Percentiles rank a stretch among this genome's conserved stretches.
These are phyloP conservation scores for Mycena alexandri DNA, from an alignment of 768 basidiomycete genomes.

Conservation along the genomic window DNA sequence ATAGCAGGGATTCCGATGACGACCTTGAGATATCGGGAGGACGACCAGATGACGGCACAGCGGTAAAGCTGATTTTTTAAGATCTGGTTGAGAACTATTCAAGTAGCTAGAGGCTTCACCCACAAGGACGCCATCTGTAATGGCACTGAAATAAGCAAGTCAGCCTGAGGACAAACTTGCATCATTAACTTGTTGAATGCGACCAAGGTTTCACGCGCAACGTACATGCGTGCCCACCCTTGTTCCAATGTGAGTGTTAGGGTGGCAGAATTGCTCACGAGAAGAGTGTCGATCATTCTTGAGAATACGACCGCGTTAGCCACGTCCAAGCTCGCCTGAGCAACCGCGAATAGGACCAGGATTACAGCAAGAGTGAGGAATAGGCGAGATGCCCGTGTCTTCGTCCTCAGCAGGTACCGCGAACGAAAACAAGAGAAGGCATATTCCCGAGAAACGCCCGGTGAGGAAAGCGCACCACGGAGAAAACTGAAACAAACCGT, in stretches of 20 bases:
- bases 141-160: conserved; percentile 1
- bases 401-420: conserved; percentile 3
- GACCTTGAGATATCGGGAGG: neutral
- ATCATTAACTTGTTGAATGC: conserved; percentile 10
- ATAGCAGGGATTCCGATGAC: neutral
- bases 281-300: neutral
- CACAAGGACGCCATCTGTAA: conserved; percentile 1
- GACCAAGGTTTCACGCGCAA: neutral
- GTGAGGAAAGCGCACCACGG: neutral
- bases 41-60: conserved; percentile 2
- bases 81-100: no score
- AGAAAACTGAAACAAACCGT: no score
- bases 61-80: neutral
- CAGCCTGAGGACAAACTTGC: no score
- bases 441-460: neutral
- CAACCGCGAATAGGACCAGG: conserved; percentile 8
- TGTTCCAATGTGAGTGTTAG: neutral
- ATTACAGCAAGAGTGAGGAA: conserved; percentile 2
- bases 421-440: conserved; percentile 16
- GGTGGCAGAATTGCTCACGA: neutral
- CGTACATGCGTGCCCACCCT: neutral
- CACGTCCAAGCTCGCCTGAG: conserved; percentile 8
- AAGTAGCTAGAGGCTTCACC: neutral
- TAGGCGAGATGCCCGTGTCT: neutral
- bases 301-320: neutral